phyloP scores from a whole-genome alignment of 1,284 basidiomycete genomes.

The Trichosporon inkin region DNA sequence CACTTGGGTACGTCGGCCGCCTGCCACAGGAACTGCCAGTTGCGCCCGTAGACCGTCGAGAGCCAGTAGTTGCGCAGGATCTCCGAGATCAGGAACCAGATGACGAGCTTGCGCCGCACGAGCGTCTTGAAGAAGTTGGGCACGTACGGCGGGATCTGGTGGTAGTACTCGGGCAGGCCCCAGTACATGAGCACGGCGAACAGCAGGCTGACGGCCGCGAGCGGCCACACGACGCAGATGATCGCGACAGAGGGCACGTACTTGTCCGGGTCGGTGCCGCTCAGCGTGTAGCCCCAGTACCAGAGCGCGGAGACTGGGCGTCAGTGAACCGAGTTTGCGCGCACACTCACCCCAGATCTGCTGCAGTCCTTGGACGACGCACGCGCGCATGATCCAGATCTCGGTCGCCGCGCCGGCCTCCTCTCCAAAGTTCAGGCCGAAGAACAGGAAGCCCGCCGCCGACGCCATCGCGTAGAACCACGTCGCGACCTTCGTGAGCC shows the following conservation, averaged over 20 bases:
- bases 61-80: conserved; percentile 87
- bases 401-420: conserved; percentile 90
- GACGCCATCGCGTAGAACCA: conserved; percentile 84
- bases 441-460: conserved; percentile 83
- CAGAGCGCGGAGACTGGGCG: conserved; percentile 68
- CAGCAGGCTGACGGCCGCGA: conserved; percentile 65
- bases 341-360: conserved; percentile 63
- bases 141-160: conserved; percentile 75
- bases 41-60: conserved; percentile 75
- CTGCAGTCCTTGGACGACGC: conserved; percentile 85
- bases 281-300: conserved; percentile 86
- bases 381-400: conserved; percentile 82
- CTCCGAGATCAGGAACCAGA: conserved; percentile 89
- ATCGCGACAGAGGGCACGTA: conserved; percentile 52
- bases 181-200: conserved; percentile 78
- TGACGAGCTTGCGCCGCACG: conserved; percentile 78
- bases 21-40: conserved; percentile 88
- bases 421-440: conserved; percentile 91
- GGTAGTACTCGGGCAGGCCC: conserved; percentile 66
- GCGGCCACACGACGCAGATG: conserved; percentile 73
- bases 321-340: no score
- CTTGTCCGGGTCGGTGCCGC: conserved; percentile 48
- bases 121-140: conserved; percentile 83
- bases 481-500: conserved; percentile 70
- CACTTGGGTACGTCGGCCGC: conserved; percentile 70